Conservation (phyloP, 225 moss, liverwort and hornwort genomes). For the Takakia lepidozioides region DNA sequence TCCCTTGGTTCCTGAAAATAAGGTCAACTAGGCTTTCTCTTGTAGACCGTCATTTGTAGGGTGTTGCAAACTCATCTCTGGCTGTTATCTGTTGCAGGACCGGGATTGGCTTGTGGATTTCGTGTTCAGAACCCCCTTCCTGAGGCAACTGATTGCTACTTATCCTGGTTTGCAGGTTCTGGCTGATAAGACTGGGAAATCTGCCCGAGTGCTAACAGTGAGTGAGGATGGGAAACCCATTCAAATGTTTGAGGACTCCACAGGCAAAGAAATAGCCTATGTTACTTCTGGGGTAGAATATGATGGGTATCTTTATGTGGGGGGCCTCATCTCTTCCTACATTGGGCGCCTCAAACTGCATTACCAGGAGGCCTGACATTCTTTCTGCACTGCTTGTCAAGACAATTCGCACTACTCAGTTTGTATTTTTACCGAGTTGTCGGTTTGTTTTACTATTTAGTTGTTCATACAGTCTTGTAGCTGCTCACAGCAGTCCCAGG, state of each 20-base stretch:
- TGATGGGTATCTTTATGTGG: conserved; percentile 47
- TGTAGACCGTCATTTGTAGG: no score
- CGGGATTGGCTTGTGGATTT: conserved; percentile 16
- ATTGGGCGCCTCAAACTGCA: conserved; percentile 48
- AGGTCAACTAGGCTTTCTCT: no score
- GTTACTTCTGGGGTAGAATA: conserved; percentile 18
- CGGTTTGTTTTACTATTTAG: no score
- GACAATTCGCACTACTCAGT: no score
- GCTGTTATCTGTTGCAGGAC: no score
- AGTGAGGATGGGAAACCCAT: conserved; percentile 42
- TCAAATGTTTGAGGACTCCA: conserved; percentile 57
- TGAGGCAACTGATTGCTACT: conserved; percentile 18
- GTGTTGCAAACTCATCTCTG: no score
- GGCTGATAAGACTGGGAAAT: rapidly evolving
- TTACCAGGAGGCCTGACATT: no score
- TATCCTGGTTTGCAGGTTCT: conserved; percentile 5
- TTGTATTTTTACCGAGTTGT: no score
- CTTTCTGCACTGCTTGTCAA: no score
- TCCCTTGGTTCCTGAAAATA: no score
- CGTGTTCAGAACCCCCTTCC: conserved; percentile 8
- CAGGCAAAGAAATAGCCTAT: conserved; percentile 24
- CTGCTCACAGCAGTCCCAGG: no score
- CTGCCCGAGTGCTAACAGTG: conserved; percentile 32
- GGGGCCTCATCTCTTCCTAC: conserved; percentile 22
- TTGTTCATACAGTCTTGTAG: no score